phyloP scores from a whole-genome alignment of 306 rosid species.

The Prunus davidiana region DNA sequence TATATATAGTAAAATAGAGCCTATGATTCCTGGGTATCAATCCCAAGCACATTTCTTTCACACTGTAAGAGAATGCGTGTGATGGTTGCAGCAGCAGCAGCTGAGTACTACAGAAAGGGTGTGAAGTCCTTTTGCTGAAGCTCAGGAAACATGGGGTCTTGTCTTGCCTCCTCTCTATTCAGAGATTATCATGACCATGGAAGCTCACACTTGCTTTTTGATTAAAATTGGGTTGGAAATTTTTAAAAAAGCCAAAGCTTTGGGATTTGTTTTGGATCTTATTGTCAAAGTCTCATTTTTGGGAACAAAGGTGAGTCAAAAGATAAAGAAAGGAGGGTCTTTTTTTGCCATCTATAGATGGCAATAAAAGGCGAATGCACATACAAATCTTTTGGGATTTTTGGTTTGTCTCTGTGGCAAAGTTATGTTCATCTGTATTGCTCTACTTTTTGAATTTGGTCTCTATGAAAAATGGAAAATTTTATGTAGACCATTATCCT shows the following conservation, averaged over 20 bases:
- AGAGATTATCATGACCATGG: not conserved
- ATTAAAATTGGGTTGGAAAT: not conserved
- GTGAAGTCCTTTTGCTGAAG: slow-evolving; percentile 13
- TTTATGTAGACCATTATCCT: not conserved
- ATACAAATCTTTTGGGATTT: not conserved
- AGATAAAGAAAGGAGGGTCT: not conserved
- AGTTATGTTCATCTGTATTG: not conserved
- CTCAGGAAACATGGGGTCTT: slow-evolving; percentile 11
- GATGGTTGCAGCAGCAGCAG: not conserved
- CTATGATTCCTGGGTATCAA: not conserved
- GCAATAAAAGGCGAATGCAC: not conserved
- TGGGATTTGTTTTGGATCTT: not conserved
- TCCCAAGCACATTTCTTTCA: not conserved
- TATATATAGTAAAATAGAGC: not conserved
- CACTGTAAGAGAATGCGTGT: not conserved
- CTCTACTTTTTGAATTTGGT: not conserved
- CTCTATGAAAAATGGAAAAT: not conserved
- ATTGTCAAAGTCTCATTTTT: not conserved
- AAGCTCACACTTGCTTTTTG: not conserved
- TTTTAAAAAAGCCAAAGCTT: not conserved
- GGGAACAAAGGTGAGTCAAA: not conserved
- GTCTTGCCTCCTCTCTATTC: not conserved
- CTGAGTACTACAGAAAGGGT: not conserved
- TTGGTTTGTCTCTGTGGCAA: not conserved
- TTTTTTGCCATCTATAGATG: not conserved